Base-by-base conservation (phyloP, 2,329 filamentous ascomycete species). In the Fusarium pilosicola region DNA sequence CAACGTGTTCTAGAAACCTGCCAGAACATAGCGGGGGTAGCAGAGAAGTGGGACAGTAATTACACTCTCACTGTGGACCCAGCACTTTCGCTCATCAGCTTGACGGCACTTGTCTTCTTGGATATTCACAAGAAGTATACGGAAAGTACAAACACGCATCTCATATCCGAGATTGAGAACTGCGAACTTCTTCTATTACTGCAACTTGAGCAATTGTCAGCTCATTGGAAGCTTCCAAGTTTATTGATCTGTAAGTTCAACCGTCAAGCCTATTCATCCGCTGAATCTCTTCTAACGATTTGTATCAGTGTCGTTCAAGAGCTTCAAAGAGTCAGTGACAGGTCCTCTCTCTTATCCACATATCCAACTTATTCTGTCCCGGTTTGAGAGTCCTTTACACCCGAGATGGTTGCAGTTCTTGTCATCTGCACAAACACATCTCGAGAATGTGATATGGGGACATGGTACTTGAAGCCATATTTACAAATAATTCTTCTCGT, bases 71-170 rank as follows among this genome's bases (percentile, higher is more conserved):
- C 28, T 0, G 54, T 57, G 1, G 54, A 57, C 13, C 54, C 54
- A 4, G 54, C 54, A 13, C 5, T 57, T 13, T 26, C 30, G 5
- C 12, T 57, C 4, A 57, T 57, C 6, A 26, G n/a, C 18, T 46
- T 57, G 10, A 57, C 54, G 3, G 30, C 39, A 0, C 54, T 57
- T 13, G n/a, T 57, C 17, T 57, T 46, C 13, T 13, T 57, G 22
- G 17, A 57, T 26, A 17, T 34, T 4, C 39, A 57, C 39, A 57
- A 57, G n/a, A 57, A 34, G 32, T 57, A 13, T 20, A 26, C n/a
- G 9, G n/a, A 57, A 2, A 24, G 6, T 26, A 20, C 22, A 0
- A 46, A 46, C n/a, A 17, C 6, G 0, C 4, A 46, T 12, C 39
- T 57, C 14, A 26, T 57, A 57, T 17, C n/a, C 10, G 28, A 46